These are phyloP conservation scores for Cladophialophora exuberans DNA, from an alignment of 2,329 filamentous ascomycete genomes.

Conservation along the genomic window DNA sequence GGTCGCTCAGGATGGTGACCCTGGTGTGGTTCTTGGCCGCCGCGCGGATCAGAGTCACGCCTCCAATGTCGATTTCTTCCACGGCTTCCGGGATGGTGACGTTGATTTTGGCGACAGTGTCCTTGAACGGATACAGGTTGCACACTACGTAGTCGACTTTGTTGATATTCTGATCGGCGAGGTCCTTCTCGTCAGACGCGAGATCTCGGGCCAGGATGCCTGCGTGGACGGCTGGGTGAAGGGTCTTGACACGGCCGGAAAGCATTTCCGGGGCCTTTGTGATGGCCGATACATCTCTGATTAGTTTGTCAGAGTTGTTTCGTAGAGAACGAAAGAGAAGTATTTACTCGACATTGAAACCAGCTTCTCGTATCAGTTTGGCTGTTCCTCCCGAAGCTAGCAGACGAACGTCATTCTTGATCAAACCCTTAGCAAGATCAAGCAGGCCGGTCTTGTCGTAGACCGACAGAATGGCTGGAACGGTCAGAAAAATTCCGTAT, in stretches of 20 bases:
- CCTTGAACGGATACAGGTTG: conserved; percentile 99
- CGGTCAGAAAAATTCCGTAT: conserved; percentile 16
- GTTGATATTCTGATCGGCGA: conserved; percentile 90
- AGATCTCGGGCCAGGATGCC: conserved; percentile 90
- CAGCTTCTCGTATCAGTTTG: conserved; percentile 94
- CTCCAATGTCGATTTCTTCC: conserved; percentile 98
- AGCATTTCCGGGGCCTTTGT: conserved; percentile 98
- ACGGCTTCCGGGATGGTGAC: conserved; percentile 96
- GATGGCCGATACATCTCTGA: conserved; percentile 95
- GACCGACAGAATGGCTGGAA: conserved; percentile 85
- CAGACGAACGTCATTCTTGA: conserved; percentile 86
- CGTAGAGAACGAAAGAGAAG: not conserved
- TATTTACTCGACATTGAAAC: conserved; percentile 85
- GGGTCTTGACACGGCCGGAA: conserved; percentile 87
- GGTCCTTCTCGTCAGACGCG: conserved; percentile 93
- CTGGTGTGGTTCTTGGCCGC: conserved; percentile 97
- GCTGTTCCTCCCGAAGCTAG: conserved; percentile 94
- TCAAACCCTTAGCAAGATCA: conserved; percentile 87
- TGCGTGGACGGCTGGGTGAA: conserved; percentile 87
- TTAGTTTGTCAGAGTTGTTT: conserved; percentile 14
- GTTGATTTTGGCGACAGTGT: conserved; percentile 94
- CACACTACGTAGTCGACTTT: conserved; percentile 96
- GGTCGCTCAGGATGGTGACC: conserved; percentile 94
- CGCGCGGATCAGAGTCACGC: conserved; percentile 92
- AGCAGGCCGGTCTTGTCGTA: conserved; percentile 97